These are phyloP conservation scores for Rutstroemia sydowiana DNA, from an alignment of 2,329 filamentous ascomycete genomes.

Conservation along the genomic window DNA sequence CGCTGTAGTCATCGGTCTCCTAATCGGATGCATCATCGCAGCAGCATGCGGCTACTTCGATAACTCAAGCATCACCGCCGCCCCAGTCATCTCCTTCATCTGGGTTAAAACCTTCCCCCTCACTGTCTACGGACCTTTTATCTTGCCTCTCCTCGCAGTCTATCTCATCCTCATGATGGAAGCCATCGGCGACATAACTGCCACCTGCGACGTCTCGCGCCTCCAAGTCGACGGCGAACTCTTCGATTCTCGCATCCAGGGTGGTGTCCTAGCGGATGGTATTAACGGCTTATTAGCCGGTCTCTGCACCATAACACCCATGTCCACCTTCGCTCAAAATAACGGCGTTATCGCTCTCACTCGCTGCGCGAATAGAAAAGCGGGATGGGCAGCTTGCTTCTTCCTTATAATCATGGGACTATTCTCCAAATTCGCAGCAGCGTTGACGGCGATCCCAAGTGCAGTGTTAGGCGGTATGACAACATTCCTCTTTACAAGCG, in stretches of 20 bases:
- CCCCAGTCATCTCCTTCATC: conserved; percentile 66
- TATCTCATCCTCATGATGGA: conserved; percentile 72
- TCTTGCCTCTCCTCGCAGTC: conserved; percentile 62
- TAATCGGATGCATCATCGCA: conserved; percentile 68
- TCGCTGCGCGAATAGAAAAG: conserved; percentile 71
- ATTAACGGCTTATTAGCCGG: conserved; percentile 68
- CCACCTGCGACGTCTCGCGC: conserved; percentile 72
- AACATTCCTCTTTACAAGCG: conserved; percentile 71
- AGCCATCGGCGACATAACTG: conserved; percentile 73
- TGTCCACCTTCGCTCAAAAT: conserved; percentile 77
- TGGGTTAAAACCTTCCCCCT: conserved; percentile 75
- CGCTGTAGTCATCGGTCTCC: conserved; percentile 10
- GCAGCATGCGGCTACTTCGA: conserved; percentile 74
- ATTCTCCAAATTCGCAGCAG: conserved; percentile 76
- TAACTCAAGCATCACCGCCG: conserved; percentile 59
- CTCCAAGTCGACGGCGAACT: conserved; percentile 64
- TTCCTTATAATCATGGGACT: conserved; percentile 76
- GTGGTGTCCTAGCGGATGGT: conserved; percentile 71
- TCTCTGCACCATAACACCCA: conserved; percentile 71
- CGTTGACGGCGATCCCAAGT: conserved; percentile 67
- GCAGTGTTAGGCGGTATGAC: conserved; percentile 65
- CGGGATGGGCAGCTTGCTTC: conserved; percentile 69
- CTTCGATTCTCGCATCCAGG: conserved; percentile 73
- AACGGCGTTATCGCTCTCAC: conserved; percentile 80
- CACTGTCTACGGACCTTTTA: conserved; percentile 63